Evolutionary conservation across 805 yeast species (phyloP), one percentile per base, ranked within the genome.

Genomic region (Blastobotrys chiropterorum): DNA sequence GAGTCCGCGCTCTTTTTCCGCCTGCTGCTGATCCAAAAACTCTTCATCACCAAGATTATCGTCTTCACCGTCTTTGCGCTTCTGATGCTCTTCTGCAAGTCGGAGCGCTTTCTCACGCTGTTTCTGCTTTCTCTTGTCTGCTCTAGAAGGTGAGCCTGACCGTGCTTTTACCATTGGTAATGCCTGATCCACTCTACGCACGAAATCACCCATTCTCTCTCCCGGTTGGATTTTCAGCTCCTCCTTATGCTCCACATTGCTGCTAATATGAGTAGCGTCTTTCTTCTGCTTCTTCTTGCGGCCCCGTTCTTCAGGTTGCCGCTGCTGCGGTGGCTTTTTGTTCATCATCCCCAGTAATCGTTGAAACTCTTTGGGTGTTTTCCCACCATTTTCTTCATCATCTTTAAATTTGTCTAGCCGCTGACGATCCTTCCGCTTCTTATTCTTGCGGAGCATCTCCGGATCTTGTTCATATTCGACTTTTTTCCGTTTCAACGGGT

Each of bases 151-250:
- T 3, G 62, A 62, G 2, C 65, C 65, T 7, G 68, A 64, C 21
- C 65, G 59, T n/a, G 72, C 68, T 43, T 58, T 60, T 4, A 67
- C 66, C 31, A 72, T 53, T 1, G 76, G 75, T 38, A 72, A 53
- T 1, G 75, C 74, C 38, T 63, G 68, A 51, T 72, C 64, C 3
- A 72, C 76, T 39, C 76, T 61, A 16, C 73, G 58, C 15, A 58
- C 56, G 50, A 72, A 72, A 20, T 72, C 76, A 5, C 65, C 46
- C 60, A 72, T 59, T 6, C 65, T 55, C 57, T 72, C 76, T 5
- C 73, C 74, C 2, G 62, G 64, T 47, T 57, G 49, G 38, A 62
- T 65, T 34, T 58, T 58, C 39, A 67, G 53, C 14, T 34, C 40
- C 11, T 16, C 6, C 20, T 26, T 19, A 14, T 17, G 8, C 8